These are phyloP conservation scores for Capsella rubella DNA, from an alignment of 441 rosid genomes.

Conservation along the genomic window DNA sequence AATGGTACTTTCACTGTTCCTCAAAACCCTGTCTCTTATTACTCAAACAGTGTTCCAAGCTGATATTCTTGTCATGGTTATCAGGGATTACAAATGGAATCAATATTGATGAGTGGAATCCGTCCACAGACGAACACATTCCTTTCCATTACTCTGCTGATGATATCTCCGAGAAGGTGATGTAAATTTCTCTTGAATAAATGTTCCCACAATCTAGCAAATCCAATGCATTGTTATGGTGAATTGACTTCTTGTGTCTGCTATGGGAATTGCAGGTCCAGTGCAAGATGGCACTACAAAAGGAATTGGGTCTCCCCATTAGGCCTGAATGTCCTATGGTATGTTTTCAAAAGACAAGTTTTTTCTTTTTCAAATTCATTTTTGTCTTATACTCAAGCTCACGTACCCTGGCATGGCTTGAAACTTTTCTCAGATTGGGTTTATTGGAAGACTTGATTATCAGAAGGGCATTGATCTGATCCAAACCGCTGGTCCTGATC, in stretches of 20 bases:
- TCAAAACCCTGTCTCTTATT: slow-evolving; percentile 8
- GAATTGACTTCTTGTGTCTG: slow-evolving; percentile 29
- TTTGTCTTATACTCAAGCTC: not conserved
- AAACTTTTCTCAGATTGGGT: slow-evolving; percentile 68
- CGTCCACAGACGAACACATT: slow-evolving; percentile 71
- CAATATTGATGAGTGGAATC: slow-evolving; percentile 84
- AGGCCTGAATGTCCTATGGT: slow-evolving; percentile 90
- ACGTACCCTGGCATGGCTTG: not conserved
- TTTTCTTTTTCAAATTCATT: not conserved
- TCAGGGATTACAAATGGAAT: slow-evolving; percentile 94
- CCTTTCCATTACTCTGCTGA: slow-evolving; percentile 66
- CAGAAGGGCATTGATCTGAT: slow-evolving; percentile 97
- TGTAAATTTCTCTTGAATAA: slow-evolving; percentile 10
- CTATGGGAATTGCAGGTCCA: slow-evolving; percentile 56
- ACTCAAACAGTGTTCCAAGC: slow-evolving; percentile 15
- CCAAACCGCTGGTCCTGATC: slow-evolving; percentile 67
- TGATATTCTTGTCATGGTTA: slow-evolving; percentile 1
- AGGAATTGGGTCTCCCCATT: slow-evolving; percentile 86
- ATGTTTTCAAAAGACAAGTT: slow-evolving; percentile 30
- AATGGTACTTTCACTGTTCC: slow-evolving; percentile 57
- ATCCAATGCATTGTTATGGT: slow-evolving; percentile 18
- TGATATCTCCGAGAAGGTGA: slow-evolving; percentile 88
- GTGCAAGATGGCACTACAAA: slow-evolving; percentile 88
- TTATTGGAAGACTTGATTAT: slow-evolving; percentile 94
- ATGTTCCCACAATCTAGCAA: not conserved